Conservation (phyloP, 805 yeast species). For the Yamadazyma kitorensis region DNA sequence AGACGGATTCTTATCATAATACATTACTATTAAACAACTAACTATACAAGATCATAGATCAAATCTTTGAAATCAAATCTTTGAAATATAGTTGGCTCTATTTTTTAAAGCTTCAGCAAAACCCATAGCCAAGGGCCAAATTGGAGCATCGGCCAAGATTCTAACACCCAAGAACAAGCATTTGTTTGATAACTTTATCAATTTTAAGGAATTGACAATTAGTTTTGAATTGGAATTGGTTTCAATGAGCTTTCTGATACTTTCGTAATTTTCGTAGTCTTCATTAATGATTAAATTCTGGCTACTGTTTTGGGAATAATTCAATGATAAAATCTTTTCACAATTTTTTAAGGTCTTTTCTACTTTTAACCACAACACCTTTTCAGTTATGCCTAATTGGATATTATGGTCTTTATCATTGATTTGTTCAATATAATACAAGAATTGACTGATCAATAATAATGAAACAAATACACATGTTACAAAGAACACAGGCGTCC, state of each 20-base stretch:
- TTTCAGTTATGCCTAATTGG: slow-evolving; percentile 39
- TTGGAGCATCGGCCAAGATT: slow-evolving; percentile 79
- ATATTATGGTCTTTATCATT: slow-evolving; percentile 12
- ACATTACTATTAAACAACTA: slow-evolving; percentile 3
- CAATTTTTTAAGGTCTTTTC: slow-evolving; percentile 59
- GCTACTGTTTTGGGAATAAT: slow-evolving; percentile 9
- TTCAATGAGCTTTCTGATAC: slow-evolving; percentile 50
- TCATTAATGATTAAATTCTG: slow-evolving; percentile 2
- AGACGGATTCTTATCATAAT: neutral
- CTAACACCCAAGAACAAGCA: slow-evolving; percentile 69
- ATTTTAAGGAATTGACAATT: slow-evolving; percentile 14
- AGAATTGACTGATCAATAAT: slow-evolving; percentile 60
- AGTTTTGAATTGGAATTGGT: slow-evolving; percentile 21
- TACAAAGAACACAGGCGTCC: slow-evolving; percentile 75
- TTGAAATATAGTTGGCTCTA: slow-evolving; percentile 32
- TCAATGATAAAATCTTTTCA: slow-evolving; percentile 48
- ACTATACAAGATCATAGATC: slow-evolving; percentile 3
- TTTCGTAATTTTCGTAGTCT: slow-evolving; percentile 23
- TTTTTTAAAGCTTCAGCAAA: slow-evolving; percentile 78
- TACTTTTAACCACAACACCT: slow-evolving; percentile 60
- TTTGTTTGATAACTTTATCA: slow-evolving; percentile 50
- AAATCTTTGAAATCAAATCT: slow-evolving; percentile 7
- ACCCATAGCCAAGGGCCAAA: slow-evolving; percentile 78
- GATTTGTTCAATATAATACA: slow-evolving; percentile 49
- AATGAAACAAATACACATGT: slow-evolving; percentile 67